These are phyloP conservation scores for Ophiostoma perfectum DNA, from an alignment of 2,329 filamentous ascomycete genomes.

Conservation along the genomic window DNA sequence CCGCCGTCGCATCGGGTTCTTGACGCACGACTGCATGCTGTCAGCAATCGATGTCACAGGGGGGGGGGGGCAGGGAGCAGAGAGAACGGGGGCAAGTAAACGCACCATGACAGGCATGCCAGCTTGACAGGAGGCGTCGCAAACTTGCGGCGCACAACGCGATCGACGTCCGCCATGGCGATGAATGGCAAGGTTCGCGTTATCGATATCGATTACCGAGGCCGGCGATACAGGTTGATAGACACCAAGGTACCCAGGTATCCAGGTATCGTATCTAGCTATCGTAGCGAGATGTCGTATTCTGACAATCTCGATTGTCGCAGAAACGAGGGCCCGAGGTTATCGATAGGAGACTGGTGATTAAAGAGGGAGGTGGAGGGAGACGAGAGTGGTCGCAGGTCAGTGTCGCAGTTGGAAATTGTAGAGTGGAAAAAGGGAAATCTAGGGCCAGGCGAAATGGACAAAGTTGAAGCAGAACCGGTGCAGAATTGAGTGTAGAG, in stretches of 20 bases:
- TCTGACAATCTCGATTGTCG: neutral
- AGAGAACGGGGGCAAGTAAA: neutral
- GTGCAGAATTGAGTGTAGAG: too few species aligned
- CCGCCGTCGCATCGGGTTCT: slow-evolving; percentile 28
- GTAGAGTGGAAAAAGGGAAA: slow-evolving; percentile 3
- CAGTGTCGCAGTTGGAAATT: neutral
- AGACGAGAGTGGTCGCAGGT: neutral
- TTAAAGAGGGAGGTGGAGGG: neutral
- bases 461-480: too few species aligned
- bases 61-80: too few species aligned
- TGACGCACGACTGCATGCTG: slow-evolving; percentile 30
- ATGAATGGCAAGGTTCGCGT: neutral
- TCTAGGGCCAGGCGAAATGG: neutral
- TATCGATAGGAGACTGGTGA: neutral
- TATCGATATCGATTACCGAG: neutral
- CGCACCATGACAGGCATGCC: slow-evolving; percentile 47
- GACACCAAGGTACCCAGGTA: neutral
- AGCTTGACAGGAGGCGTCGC: slow-evolving; percentile 46
- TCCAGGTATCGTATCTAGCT: neutral
- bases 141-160: slow-evolving; percentile 34
- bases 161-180: slow-evolving; percentile 23
- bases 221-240: too few species aligned
- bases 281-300: neutral
- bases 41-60: neutral
- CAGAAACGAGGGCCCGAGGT: neutral